Evolutionary conservation across 225 moss, liverwort and hornwort species (phyloP).

Genomic region (Pseudisothecium myosuroides): DNA sequence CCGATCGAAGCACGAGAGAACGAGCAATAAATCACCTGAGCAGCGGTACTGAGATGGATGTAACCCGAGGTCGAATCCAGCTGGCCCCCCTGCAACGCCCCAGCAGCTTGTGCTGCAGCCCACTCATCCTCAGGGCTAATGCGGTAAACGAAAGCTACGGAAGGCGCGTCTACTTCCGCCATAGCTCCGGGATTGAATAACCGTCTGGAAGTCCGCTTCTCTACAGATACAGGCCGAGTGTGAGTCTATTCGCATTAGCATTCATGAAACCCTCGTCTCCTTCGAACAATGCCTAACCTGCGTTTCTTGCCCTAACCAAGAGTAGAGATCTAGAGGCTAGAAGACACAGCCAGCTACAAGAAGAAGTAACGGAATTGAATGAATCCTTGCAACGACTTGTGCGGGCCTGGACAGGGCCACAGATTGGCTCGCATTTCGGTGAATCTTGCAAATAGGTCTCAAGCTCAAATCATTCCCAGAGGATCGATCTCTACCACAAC

Average conservation of each 20-base stretch:
- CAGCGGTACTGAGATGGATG: constrained; percentile 53
- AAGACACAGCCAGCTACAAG: not conserved
- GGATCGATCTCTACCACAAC: not conserved
- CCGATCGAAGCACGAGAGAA: not conserved
- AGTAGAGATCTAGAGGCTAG: not conserved
- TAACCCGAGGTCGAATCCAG: constrained; percentile 30
- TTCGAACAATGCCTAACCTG: not conserved
- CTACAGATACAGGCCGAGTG: not conserved
- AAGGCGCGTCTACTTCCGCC: not conserved
- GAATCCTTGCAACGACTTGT: not conserved
- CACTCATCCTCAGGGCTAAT: constrained; percentile 46
- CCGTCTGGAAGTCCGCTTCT: not conserved
- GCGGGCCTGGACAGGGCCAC: not conserved
- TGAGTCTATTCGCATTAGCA: not conserved
- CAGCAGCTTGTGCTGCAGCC: constrained; percentile 13
- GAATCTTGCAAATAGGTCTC: not conserved
- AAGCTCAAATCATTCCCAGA: not conserved
- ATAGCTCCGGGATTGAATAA: not conserved
- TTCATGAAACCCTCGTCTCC: not conserved
- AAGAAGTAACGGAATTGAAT: not conserved
- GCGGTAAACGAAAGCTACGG: constrained; percentile 31
- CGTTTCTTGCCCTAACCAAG: not conserved
- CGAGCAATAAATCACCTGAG: constrained; percentile 11
- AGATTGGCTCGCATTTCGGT: not conserved
- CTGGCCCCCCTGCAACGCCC: constrained; percentile 30